Percentiles rank a stretch among this genome's conserved stretches.
Evolutionary conservation across 1,284 basidiomycete species (phyloP).

Genomic region (Polyporus tsugae): DNA sequence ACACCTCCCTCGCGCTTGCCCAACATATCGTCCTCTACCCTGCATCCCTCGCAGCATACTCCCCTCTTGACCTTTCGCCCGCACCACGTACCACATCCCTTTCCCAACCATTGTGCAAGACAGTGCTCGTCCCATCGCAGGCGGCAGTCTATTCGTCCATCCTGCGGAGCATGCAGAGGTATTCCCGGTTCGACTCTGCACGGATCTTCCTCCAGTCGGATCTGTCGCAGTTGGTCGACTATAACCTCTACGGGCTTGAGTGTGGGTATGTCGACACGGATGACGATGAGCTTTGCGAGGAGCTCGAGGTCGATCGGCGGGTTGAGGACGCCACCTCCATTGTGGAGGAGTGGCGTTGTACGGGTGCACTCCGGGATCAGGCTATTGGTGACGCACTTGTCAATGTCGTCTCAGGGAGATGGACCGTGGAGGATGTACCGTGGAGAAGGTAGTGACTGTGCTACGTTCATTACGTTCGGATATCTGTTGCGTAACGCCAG

Average conservation of each 20-base stretch:
- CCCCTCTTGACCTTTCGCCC: constrained; percentile 33
- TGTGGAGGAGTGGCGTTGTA: constrained; percentile 37
- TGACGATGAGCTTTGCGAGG: constrained; percentile 32
- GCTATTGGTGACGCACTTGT: constrained; percentile 39
- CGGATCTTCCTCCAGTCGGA: constrained; percentile 38
- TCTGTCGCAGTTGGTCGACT: constrained; percentile 42
- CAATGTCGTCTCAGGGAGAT: constrained; percentile 34
- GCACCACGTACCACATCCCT: constrained; percentile 23
- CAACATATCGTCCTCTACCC: constrained; percentile 40
- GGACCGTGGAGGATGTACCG: constrained; percentile 23
- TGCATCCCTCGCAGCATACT: constrained; percentile 38
- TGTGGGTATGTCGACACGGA: constrained; percentile 30
- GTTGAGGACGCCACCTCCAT: constrained; percentile 33
- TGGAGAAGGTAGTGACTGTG: not conserved
- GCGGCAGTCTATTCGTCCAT: constrained; percentile 40
- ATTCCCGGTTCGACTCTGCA: constrained; percentile 34
- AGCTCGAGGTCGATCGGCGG: constrained; percentile 35
- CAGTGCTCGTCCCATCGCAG: constrained; percentile 37
- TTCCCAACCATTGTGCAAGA: constrained; percentile 14
- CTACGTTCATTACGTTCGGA: not conserved
- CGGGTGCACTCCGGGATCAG: constrained; percentile 37
- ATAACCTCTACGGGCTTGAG: constrained; percentile 38
- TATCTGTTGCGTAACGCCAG: not conserved
- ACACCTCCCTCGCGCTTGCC: constrained; percentile 33
- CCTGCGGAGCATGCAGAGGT: constrained; percentile 41